Percentiles rank a stretch among this genome's conserved stretches.
Conservation (phyloP, 176 grass and related monocot species). For the Ampelocalamus luodianensis region DNA sequence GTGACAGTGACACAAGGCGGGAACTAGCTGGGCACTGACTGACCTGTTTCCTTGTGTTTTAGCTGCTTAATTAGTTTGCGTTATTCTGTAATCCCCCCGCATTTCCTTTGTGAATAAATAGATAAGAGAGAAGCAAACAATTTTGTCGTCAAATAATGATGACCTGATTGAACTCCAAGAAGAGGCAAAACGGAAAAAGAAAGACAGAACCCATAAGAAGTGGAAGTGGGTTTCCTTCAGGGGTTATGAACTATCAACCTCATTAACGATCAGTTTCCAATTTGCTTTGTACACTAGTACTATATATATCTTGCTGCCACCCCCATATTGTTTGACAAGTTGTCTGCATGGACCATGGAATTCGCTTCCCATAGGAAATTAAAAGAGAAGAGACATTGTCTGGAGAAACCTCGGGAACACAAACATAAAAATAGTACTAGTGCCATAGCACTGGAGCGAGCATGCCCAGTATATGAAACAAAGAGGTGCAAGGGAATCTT, state of each 20-base stretch:
- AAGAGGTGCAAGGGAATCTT: too few relatives aligned
- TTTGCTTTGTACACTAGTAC: slow-evolving; percentile 35
- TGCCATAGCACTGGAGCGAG: slow-evolving; percentile 44
- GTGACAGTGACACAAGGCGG: slow-evolving; percentile 35
- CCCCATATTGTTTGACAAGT: slow-evolving; percentile 68
- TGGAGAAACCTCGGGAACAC: slow-evolving; percentile 72
- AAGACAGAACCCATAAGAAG: slow-evolving; percentile 44
- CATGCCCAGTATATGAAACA: too few relatives aligned
- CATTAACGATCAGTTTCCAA: slow-evolving; percentile 43
- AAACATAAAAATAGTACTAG: slow-evolving; percentile 47
- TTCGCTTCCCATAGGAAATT: slow-evolving; percentile 46
- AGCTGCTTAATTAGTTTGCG: slow-evolving; percentile 40
- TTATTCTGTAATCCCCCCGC: slow-evolving; percentile 53
- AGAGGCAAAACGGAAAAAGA: not conserved
- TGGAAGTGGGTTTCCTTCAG: slow-evolving; percentile 45
- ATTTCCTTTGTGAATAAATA: slow-evolving; percentile 50
- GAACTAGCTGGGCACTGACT: slow-evolving; percentile 39
- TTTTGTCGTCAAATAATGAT: not conserved
- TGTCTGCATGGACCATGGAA: slow-evolving; percentile 66
- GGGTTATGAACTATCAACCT: slow-evolving; percentile 51
- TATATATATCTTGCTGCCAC: slow-evolving; percentile 41
- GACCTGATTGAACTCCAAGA: slow-evolving; percentile 15
- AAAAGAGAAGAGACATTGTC: slow-evolving; percentile 51
- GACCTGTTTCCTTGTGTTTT: slow-evolving; percentile 19
- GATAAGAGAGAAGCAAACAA: slow-evolving; percentile 36